Evolutionary conservation across 176 grass and related monocot species (phyloP).

Genomic region (Zizania latifolia): DNA sequence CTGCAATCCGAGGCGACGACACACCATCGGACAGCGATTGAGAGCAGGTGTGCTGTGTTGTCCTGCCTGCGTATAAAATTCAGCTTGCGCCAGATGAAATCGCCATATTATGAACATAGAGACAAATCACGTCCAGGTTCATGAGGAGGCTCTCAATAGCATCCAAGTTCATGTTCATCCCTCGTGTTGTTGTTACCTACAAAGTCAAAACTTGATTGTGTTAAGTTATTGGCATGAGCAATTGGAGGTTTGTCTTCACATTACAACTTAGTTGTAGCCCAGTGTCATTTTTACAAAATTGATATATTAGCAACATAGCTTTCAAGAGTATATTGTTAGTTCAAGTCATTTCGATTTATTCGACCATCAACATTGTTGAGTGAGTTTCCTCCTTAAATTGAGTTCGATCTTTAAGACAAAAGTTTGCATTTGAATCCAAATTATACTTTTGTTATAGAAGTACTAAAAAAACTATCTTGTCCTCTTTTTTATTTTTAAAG

Average conservation of each 20-base stretch:
- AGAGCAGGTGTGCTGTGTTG: neutral
- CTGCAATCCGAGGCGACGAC: neutral
- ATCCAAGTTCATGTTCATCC: conserved; percentile 25
- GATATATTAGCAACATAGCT: too few species aligned
- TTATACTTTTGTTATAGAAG: neutral
- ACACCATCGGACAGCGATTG: neutral
- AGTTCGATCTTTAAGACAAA: neutral
- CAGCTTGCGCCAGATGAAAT: neutral
- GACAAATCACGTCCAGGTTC: conserved; percentile 11
- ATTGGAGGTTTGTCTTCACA: neutral
- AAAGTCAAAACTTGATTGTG: neutral
- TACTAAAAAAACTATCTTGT: too few species aligned
- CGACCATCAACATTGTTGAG: neutral
- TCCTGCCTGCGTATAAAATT: neutral
- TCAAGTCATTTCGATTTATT: too few species aligned
- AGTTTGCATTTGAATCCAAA: neutral
- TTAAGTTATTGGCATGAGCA: neutral
- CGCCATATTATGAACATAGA: neutral
- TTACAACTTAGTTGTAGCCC: neutral
- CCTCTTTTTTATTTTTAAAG: too few species aligned
- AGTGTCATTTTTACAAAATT: too few species aligned
- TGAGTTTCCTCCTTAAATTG: neutral
- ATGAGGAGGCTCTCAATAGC: neutral
- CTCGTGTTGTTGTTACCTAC: neutral
- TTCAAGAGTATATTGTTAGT: too few species aligned